Evolutionary conservation across 768 basidiomycete genomes (phyloP), one percentile per base, ranked within the genome.

Genomic region (Sistotremastrum suecicum): DNA sequence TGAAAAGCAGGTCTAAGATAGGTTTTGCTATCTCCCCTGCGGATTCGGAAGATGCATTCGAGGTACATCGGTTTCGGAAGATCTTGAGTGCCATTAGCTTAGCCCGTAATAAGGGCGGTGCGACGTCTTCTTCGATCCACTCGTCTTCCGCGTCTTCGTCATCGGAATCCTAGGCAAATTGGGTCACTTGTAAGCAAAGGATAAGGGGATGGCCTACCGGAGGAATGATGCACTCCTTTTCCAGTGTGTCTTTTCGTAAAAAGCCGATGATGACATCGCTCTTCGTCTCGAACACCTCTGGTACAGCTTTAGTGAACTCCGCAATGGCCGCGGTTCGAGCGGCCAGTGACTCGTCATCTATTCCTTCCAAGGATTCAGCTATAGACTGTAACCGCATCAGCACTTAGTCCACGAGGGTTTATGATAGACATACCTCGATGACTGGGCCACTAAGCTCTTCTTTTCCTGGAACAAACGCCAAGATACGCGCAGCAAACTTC

Each of bases 401-500:
- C 39, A 37, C 42, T 11, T 5, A 20, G 20, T 20, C 2, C 20
- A 44, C 35, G 28, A 37, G 41, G 5, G 20, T 20, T 32, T 7
- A 29, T 10, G 32, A 32, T 5, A 40, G 1, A 59, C 70, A 43
- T 51, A 90, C 91, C 52, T 84, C 75, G 32, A 89, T 67, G 7
- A 87, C 65, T 7, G 73, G 62, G 1, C 59, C 56, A 50, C 80
- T 78, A 1, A 67, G 50, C 2, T 71, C 65, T 5, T 69, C 68
- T 9, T 71, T 66, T 39, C 75, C 68, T 53, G 72, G 75, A 36
- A 69, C 69, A 44, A 71, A 72, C 1, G 80, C 74, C 20, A 94
- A 56, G 34, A 85, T 66, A 20, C 90, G 74, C 2, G 85, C 77
- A 1, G 89, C 84, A 59, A 87, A 92, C 59, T 97, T 97, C 12